Conservation (phyloP, 2,329 filamentous ascomycete species). For the Hypoxylon rubiginosum region DNA sequence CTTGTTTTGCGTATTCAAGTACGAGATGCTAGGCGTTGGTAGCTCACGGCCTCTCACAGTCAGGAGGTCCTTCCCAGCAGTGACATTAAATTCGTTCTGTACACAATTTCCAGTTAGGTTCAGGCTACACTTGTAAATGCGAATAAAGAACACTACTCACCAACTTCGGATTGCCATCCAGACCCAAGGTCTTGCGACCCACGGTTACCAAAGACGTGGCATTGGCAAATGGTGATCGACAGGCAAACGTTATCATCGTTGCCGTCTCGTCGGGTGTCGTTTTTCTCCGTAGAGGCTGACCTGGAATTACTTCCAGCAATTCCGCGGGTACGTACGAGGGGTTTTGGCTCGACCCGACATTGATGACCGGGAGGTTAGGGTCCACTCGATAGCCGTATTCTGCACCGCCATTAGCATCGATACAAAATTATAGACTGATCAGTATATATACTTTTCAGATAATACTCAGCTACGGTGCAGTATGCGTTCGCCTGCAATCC, state of each 20-base stretch:
- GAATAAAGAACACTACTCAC: constrained; percentile 50
- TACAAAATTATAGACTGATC: background rate
- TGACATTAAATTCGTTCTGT: constrained; percentile 70
- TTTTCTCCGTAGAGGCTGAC: constrained; percentile 73
- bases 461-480: constrained; percentile 61
- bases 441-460: constrained; percentile 56
- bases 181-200: constrained; percentile 69
- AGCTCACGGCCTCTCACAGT: constrained; percentile 81
- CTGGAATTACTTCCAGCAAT: constrained; percentile 72
- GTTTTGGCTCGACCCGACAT: constrained; percentile 69
- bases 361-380: constrained; percentile 70
- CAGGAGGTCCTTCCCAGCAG: constrained; percentile 72
- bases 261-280: constrained; percentile 72
- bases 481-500: constrained; percentile 47
- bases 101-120: constrained; percentile 13
- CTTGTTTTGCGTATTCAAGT: constrained; percentile 57
- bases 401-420: constrained; percentile 36
- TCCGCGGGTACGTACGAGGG: constrained; percentile 78
- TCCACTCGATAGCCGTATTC: constrained; percentile 50
- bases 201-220: constrained; percentile 73
- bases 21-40: constrained; percentile 70
- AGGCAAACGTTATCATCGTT: constrained; percentile 80
- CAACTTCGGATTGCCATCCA: constrained; percentile 65
- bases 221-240: constrained; percentile 75
- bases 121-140: background rate